A percentile compares a stretch with the other conserved stretches of the same genome.
Evolutionary conservation across 148 eudicot species (phyloP).

Genomic region (Rhododendron vialii): DNA sequence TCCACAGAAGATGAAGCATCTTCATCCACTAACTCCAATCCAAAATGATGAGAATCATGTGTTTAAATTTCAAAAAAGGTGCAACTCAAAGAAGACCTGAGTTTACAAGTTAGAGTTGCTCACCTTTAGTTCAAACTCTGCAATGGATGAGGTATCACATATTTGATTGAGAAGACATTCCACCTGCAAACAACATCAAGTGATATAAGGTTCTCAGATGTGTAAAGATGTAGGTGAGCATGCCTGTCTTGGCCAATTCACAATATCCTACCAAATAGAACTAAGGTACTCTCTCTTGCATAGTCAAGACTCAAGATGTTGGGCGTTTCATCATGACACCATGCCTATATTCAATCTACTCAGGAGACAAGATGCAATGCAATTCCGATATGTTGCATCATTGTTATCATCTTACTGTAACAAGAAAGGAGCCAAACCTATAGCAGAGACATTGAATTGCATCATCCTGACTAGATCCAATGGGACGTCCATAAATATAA

Average conservation of each 20-base stretch:
- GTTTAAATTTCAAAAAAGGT: not conserved
- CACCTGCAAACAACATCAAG: slow-evolving; percentile 46
- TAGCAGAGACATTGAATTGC: not conserved
- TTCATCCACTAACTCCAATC: not conserved
- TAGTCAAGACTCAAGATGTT: not conserved
- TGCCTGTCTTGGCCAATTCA: not conserved
- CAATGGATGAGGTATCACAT: slow-evolving; percentile 78
- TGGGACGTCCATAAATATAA: not conserved
- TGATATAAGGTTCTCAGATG: not conserved
- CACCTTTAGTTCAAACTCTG: slow-evolving; percentile 86
- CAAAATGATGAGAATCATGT: not conserved
- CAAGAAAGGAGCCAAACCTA: not conserved
- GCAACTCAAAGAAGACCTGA: not conserved
- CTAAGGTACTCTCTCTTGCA: not conserved
- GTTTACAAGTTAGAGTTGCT: slow-evolving; percentile 22
- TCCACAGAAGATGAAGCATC: not conserved
- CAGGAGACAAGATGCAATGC: not conserved
- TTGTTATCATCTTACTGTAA: not conserved
- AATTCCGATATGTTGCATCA: not conserved
- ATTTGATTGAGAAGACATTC: slow-evolving; percentile 59
- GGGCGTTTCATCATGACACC: not conserved
- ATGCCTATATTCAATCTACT: not conserved
- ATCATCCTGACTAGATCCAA: not conserved
- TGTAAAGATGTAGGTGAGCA: not conserved
- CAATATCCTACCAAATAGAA: not conserved